phyloP scores from a whole-genome alignment of 805 yeast genomes.

The Candida ortonii region DNA sequence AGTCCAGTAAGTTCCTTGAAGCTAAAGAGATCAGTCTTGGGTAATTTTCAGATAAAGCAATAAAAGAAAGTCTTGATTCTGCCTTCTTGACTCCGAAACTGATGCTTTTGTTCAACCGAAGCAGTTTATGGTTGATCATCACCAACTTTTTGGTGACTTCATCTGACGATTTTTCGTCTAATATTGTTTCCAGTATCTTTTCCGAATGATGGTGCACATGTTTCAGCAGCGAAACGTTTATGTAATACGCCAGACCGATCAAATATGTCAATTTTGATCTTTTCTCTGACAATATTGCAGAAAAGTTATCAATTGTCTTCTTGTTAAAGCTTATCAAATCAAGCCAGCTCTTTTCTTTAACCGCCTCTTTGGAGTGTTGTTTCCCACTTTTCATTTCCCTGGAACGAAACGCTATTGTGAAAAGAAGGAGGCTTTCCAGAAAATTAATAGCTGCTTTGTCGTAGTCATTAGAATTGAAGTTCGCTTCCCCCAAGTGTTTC shows the following conservation, averaged over 20 bases:
- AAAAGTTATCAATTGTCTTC: slow-evolving; percentile 25
- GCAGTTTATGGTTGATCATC: slow-evolving; percentile 12
- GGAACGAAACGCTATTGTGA: slow-evolving; percentile 23
- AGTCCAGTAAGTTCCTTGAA: slow-evolving; percentile 2
- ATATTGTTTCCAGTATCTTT: slow-evolving; percentile 1
- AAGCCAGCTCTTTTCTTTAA: slow-evolving; percentile 21
- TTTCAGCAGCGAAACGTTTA: slow-evolving; percentile 10
- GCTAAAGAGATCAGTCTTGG: slow-evolving; percentile 16
- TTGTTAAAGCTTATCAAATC: slow-evolving; percentile 15
- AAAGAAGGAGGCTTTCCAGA: slow-evolving; percentile 25
- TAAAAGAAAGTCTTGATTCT: slow-evolving; percentile 16
- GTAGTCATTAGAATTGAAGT: slow-evolving; percentile 14
- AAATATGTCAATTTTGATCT: slow-evolving; percentile 4
- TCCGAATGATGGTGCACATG: slow-evolving; percentile 8
- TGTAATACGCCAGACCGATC: slow-evolving; percentile 11
- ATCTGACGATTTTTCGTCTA: slow-evolving; percentile 6
- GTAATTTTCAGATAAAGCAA: slow-evolving; percentile 11
- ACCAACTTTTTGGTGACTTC: slow-evolving; percentile 1
- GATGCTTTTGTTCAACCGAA: slow-evolving; percentile 14
- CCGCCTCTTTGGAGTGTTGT: background rate
- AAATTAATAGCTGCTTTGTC: slow-evolving; percentile 21
- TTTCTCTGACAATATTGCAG: slow-evolving; percentile 3
- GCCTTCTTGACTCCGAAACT: slow-evolving; percentile 15
- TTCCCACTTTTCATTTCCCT: slow-evolving; percentile 17
- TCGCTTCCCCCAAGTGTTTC: slow-evolving; percentile 19